Conservation (phyloP, 2,329 filamentous ascomycete genomes). For the Venturia asperata region DNA sequence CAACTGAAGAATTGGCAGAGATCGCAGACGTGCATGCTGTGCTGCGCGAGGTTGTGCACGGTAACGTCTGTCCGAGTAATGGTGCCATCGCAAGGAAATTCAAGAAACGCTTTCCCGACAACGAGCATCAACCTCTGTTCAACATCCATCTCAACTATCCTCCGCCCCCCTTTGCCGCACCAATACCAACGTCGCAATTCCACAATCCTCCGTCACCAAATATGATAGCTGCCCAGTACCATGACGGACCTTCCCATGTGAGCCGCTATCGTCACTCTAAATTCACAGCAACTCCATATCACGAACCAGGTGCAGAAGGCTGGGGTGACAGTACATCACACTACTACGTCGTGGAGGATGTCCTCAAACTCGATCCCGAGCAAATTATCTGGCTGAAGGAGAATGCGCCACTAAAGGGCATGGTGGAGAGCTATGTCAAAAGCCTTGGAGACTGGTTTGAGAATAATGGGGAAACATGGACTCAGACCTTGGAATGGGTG, state of each 20-base stretch:
- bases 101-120: conserved; percentile 48
- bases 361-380: conserved; percentile 56
- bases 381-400: conserved; percentile 53
- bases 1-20: conserved; percentile 48
- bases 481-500: conserved; percentile 52
- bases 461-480: conserved; percentile 57
- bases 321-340: conserved; percentile 59
- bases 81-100: conserved; percentile 53
- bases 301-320: conserved; percentile 51
- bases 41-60: conserved; percentile 50
- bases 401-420: conserved; percentile 48
- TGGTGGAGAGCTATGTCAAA: conserved; percentile 49
- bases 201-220: conserved; percentile 16
- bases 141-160: conserved; percentile 46
- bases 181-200: conserved; percentile 12
- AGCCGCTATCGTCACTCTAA: conserved; percentile 38
- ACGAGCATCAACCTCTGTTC: conserved; percentile 45
- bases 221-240: conserved; percentile 28
- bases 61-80: conserved; percentile 55
- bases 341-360: conserved; percentile 58
- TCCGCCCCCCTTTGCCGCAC: conserved; percentile 24
- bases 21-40: conserved; percentile 52
- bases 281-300: conserved; percentile 41
- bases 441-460: conserved; percentile 54
- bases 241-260: conserved; percentile 23